Percentiles rank a stretch among this genome's conserved stretches.
Evolutionary conservation across 257 asterid genomes (phyloP).

Genomic region (Salvia rosmarinus): DNA sequence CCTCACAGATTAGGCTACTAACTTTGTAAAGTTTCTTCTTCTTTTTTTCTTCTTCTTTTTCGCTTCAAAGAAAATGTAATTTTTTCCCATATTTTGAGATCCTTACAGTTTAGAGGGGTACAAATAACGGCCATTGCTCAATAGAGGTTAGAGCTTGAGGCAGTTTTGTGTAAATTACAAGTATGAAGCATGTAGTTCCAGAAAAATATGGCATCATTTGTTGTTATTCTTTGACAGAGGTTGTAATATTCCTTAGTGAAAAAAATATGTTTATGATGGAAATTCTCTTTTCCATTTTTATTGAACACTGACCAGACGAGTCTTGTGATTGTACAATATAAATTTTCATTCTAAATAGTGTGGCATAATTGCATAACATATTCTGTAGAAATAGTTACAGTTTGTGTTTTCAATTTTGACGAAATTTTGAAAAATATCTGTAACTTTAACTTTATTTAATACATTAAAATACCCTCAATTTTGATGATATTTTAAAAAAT

Average conservation of each 20-base stretch:
- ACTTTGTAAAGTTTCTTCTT: conserved; percentile 33
- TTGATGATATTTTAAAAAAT: too few relatives aligned
- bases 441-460: too few relatives aligned
- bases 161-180: conserved; percentile 33
- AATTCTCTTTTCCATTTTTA: background rate
- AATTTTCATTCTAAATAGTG: too few relatives aligned
- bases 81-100: conserved; percentile 2
- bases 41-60: background rate
- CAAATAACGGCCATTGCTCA: conserved; percentile 19
- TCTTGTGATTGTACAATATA: too few relatives aligned
- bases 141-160: conserved; percentile 29
- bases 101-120: conserved; percentile 22
- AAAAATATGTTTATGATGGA: background rate
- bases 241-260: background rate
- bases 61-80: conserved; percentile 31
- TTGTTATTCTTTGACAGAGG: conserved; percentile 17
- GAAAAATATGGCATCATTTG: conserved; percentile 14
- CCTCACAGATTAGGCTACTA: conserved; percentile 45
- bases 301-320: too few relatives aligned
- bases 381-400: too few relatives aligned
- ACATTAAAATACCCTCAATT: too few relatives aligned
- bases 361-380: too few relatives aligned
- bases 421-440: too few relatives aligned
- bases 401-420: too few relatives aligned
- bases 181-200: conserved; percentile 14